Evolutionary conservation across 73 alveolate species (phyloP), one percentile per base, ranked within the genome.

Genomic region (Tetrahymena elliotti): DNA sequence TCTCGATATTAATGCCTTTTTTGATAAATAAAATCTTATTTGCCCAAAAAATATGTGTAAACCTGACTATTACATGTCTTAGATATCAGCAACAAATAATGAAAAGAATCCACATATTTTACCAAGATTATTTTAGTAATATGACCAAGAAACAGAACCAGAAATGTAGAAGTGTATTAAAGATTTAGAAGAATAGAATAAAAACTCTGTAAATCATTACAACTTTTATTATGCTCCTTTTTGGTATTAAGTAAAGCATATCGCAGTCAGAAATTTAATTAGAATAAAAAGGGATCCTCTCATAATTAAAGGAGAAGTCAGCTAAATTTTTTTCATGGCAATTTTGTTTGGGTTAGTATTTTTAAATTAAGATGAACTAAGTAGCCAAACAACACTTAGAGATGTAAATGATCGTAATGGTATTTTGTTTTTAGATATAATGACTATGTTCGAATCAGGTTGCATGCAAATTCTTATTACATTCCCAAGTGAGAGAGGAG

Each of bases 1-100:
- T 27, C 9, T 16, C 1, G 16, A 84, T 0, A 38, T 93, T n/a
- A 53, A 68, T 6, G 13, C 1, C 11, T 96, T 97, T 95, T 98
- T 98, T 83, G 53, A 83, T 38, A 83, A 38, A n/a, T 35, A 96
- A 38, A 98, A 98, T 7, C 95, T 96, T 38, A 11, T 37, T 15
- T 97, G 98, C 93, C 99, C 98, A 39, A 95, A 83, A 52, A 97
- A 83, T 68, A 68, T 93, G 83, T 97, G 97, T 92, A 99, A 99
- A 8, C 97, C 98, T 83, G 99, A 98, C 68, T 96, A 95, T 68
- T 84, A 96, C 84, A 95, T 97, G 95, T 54, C 95, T 18, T 83
- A 84, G 5, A 94, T 47, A 53, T 38, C 88, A 33, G 95, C 93
- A 35, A 68, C 88, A 2, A 68, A 31, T 36, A 41, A 34, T 84